Conservation (phyloP, 78 protist genomes). For the Isochrysis galbana region DNA sequence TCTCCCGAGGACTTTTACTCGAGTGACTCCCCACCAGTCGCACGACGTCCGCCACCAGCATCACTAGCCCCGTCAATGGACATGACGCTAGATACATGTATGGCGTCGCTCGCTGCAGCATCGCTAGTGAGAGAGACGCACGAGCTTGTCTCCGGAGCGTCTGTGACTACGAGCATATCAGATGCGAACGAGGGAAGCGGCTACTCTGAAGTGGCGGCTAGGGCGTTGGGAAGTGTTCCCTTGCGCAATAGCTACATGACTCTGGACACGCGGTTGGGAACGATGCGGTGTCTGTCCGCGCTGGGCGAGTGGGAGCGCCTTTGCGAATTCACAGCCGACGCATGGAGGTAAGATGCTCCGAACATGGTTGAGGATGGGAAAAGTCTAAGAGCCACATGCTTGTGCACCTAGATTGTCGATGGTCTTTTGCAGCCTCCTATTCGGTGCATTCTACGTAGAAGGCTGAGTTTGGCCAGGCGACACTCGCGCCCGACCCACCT, state of each 20-base stretch:
- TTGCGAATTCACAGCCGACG: constrained; percentile 40
- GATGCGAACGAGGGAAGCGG: too few relatives aligned
- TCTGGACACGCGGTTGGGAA: constrained; percentile 61
- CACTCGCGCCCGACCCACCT: neutral
- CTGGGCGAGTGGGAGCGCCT: constrained; percentile 91
- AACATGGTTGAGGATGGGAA: neutral
- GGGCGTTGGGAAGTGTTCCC: too few relatives aligned
- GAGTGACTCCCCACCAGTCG: too few relatives aligned
- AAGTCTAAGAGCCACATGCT: neutral
- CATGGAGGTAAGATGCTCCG: constrained; percentile 42
- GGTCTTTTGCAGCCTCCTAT: neutral
- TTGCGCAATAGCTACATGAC: neutral
- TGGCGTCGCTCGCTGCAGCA: neutral
- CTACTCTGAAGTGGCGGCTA: too few relatives aligned
- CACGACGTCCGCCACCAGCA: too few relatives aligned
- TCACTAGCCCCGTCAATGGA: too few relatives aligned
- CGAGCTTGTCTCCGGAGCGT: neutral
- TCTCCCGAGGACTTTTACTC: too few relatives aligned
- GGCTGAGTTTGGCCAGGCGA: too few relatives aligned
- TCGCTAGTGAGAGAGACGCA: neutral
- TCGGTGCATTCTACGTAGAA: too few relatives aligned
- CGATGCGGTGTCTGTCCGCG: constrained; percentile 89
- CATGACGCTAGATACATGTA: too few relatives aligned
- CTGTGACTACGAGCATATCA: neutral
- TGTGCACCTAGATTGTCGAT: too few relatives aligned